Evolutionary conservation across 768 basidiomycete species (phyloP).

Genomic region (Boletellus sp.): DNA sequence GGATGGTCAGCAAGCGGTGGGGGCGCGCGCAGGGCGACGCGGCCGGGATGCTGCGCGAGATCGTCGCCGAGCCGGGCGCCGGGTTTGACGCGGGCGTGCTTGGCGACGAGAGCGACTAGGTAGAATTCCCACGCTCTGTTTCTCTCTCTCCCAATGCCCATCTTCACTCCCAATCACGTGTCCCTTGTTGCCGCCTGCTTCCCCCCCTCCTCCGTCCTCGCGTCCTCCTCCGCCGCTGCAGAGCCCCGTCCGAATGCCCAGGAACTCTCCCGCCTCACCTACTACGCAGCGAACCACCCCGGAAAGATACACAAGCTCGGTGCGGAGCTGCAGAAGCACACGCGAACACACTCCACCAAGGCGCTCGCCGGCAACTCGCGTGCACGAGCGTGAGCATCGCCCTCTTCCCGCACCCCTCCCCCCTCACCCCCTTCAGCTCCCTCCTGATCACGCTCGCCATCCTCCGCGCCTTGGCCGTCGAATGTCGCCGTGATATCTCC

Average conservation of each 20-base stretch:
- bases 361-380: constrained; percentile 69
- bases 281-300: constrained; percentile 81
- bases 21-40: constrained; percentile 49
- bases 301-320: constrained; percentile 77
- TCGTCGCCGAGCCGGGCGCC: constrained; percentile 36
- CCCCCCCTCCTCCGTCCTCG: constrained; percentile 68
- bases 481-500: constrained; percentile 81
- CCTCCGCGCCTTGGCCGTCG: constrained; percentile 74
- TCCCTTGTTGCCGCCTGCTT: constrained; percentile 84
- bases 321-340: constrained; percentile 71
- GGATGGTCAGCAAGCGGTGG: constrained; percentile 79
- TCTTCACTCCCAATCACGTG: constrained; percentile 82
- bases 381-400: constrained; percentile 65
- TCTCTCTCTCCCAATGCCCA: constrained; percentile 46
- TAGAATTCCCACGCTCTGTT: constrained; percentile 21
- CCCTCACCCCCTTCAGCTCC: constrained; percentile 39
- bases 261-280: constrained; percentile 80
- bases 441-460: constrained; percentile 83
- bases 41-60: constrained; percentile 36
- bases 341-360: constrained; percentile 60
- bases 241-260: constrained; percentile 79
- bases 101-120: constrained; percentile 52
- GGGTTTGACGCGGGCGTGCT: constrained; percentile 34
- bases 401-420: constrained; percentile 1
- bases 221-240: constrained; percentile 65